Conservation (phyloP, 768 basidiomycete species). For the Dictyophora rubrovolvata region DNA sequence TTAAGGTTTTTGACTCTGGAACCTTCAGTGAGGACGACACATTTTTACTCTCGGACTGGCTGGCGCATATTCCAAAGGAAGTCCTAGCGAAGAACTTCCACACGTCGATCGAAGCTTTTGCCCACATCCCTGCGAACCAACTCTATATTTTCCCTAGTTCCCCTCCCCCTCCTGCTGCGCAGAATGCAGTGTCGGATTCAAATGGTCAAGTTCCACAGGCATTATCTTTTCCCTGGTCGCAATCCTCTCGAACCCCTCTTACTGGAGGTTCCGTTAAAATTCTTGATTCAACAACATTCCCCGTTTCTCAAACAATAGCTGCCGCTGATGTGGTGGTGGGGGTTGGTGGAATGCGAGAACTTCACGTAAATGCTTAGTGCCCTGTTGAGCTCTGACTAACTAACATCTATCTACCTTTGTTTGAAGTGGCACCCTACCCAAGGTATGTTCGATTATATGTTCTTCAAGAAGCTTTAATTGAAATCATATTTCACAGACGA, state of each 20-base stretch:
- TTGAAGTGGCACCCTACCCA: conserved; percentile 59
- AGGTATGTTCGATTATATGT: conserved; percentile 50
- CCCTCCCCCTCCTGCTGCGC: conserved; percentile 32
- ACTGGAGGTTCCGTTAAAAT: conserved; percentile 52
- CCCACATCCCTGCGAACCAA: conserved; percentile 42
- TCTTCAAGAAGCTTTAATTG: not conserved
- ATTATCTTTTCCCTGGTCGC: conserved; percentile 46
- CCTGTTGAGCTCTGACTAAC: not conserved
- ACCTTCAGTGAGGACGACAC: conserved; percentile 48
- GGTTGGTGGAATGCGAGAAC: conserved; percentile 47
- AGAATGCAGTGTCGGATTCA: conserved; percentile 35
- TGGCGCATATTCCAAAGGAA: conserved; percentile 51
- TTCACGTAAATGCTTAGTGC: conserved; percentile 28
- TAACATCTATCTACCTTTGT: not conserved
- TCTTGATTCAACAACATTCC: conserved; percentile 46
- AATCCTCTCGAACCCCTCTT: conserved; percentile 30
- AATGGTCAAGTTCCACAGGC: conserved; percentile 38
- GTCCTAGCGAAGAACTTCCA: conserved; percentile 60
- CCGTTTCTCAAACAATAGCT: conserved; percentile 40
- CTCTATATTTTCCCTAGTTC: conserved; percentile 44
- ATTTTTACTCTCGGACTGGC: conserved; percentile 57
- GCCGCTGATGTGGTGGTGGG: conserved; percentile 50
- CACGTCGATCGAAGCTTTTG: conserved; percentile 34
- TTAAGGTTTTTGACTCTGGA: conserved; percentile 26
- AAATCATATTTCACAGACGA: conserved; percentile 28